phyloP scores from a whole-genome alignment of 2,329 filamentous ascomycete genomes.

The Monosporascus sp. region DNA sequence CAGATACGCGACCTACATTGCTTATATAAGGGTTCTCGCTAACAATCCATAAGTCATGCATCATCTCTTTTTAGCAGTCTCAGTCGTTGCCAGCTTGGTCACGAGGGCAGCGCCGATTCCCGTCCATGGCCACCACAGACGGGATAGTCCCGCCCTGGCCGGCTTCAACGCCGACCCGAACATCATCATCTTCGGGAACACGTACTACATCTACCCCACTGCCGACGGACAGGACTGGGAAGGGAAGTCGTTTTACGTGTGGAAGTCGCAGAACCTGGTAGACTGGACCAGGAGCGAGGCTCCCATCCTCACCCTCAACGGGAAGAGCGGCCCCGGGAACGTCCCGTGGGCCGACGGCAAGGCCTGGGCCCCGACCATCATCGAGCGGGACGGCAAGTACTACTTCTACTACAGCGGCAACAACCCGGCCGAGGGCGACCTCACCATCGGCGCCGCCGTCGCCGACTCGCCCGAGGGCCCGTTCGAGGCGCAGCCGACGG shows the following conservation, averaged over 20 bases:
- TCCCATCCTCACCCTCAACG: slow-evolving; percentile 39
- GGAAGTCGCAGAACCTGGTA: slow-evolving; percentile 38
- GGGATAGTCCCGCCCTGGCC: slow-evolving; percentile 27
- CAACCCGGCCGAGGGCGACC: slow-evolving; percentile 46
- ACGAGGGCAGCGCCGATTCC: not conserved
- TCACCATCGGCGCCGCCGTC: slow-evolving; percentile 57
- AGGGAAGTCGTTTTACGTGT: slow-evolving; percentile 39
- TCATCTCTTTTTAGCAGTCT: not conserved
- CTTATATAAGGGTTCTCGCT: not conserved
- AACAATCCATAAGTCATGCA: not conserved
- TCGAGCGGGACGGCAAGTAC: slow-evolving; percentile 53
- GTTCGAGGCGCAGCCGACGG: slow-evolving; percentile 46
- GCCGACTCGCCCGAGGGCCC: slow-evolving; percentile 52
- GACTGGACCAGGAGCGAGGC: slow-evolving; percentile 33
- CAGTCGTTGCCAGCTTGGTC: not conserved
- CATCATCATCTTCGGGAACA: slow-evolving; percentile 34
- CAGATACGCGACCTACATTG: not conserved
- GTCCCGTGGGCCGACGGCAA: slow-evolving; percentile 62
- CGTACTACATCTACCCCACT: slow-evolving; percentile 42
- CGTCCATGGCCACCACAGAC: not conserved
- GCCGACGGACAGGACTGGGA: slow-evolving; percentile 40
- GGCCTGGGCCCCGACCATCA: slow-evolving; percentile 61
- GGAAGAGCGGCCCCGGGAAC: slow-evolving; percentile 34
- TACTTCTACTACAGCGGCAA: slow-evolving; percentile 56
- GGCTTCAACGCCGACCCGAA: slow-evolving; percentile 41